A percentile compares a stretch with the other conserved stretches of the same genome.
Conservation (phyloP, 805 yeast genomes). For the Blastobotrys peoriensis region DNA sequence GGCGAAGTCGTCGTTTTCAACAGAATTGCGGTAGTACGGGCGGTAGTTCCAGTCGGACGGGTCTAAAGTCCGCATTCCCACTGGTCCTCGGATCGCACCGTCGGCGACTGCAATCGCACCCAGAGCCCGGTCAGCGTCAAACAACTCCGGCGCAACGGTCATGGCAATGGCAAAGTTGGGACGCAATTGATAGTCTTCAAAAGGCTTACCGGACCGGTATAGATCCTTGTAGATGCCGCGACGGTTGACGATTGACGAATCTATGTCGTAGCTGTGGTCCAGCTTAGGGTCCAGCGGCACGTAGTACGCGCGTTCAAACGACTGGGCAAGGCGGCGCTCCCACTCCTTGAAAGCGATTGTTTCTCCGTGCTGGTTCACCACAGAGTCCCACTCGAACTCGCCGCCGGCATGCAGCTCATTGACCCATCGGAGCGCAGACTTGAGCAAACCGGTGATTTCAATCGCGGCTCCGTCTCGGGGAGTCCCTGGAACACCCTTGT, state of each 20-base stretch:
- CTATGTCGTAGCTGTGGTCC: conserved; percentile 57
- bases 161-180: conserved; percentile 91
- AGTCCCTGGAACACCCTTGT: conserved; percentile 92
- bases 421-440: conserved; percentile 79
- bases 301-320: conserved; percentile 75
- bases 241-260: conserved; percentile 65
- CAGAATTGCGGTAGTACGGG: conserved; percentile 79
- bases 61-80: conserved; percentile 88
- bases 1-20: conserved; percentile 79
- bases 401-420: conserved; percentile 50
- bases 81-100: conserved; percentile 68
- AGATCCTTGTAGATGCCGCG: conserved; percentile 93
- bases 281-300: conserved; percentile 61
- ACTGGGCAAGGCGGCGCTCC: conserved; percentile 61
- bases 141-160: conserved; percentile 92
- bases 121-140: conserved; percentile 54
- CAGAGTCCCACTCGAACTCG: conserved; percentile 51
- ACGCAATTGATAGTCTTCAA: conserved; percentile 88
- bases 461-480: conserved; percentile 97
- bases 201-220: conserved; percentile 73
- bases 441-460: conserved; percentile 83
- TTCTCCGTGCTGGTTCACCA: conserved; percentile 52
- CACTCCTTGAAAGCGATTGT: conserved; percentile 57
- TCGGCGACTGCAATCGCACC: conserved; percentile 72
- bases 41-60: conserved; percentile 89